Conservation (phyloP, 306 rosid species). For the Cicer chorassanicum region DNA sequence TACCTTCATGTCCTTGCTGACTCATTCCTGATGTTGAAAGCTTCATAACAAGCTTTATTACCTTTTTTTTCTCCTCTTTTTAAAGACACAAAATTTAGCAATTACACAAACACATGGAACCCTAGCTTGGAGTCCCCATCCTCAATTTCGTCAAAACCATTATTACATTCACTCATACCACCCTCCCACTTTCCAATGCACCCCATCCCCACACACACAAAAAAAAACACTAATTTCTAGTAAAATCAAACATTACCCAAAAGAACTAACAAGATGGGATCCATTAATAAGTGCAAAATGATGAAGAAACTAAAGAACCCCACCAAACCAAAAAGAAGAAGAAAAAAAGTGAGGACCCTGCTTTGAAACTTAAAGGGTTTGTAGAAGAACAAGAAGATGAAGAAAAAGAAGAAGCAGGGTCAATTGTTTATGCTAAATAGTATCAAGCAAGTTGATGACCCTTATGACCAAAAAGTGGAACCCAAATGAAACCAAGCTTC, state of each 20-base stretch:
- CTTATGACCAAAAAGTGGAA: constrained; percentile 23
- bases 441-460: constrained; percentile 22
- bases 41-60: constrained; percentile 63
- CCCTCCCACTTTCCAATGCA: constrained; percentile 47
- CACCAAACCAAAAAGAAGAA: constrained; percentile 23
- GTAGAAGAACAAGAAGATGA: neutral
- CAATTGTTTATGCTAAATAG: neutral
- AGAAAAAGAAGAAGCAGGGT: neutral
- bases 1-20: constrained; percentile 87
- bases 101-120: constrained; percentile 51
- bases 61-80: constrained; percentile 41
- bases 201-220: constrained; percentile 42
- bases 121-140: constrained; percentile 51
- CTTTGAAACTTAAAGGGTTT: neutral
- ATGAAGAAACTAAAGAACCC: constrained; percentile 37
- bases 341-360: constrained; percentile 20
- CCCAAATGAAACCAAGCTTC: constrained; percentile 11
- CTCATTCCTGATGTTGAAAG: constrained; percentile 87
- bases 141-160: constrained; percentile 44
- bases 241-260: constrained; percentile 43
- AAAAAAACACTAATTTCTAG: constrained; percentile 16
- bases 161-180: constrained; percentile 46
- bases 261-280: constrained; percentile 37
- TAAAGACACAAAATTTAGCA: constrained; percentile 30
- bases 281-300: constrained; percentile 40